These are phyloP conservation scores for Aureobasidium musti DNA, from an alignment of 2,329 filamentous ascomycete genomes.

Conservation along the genomic window DNA sequence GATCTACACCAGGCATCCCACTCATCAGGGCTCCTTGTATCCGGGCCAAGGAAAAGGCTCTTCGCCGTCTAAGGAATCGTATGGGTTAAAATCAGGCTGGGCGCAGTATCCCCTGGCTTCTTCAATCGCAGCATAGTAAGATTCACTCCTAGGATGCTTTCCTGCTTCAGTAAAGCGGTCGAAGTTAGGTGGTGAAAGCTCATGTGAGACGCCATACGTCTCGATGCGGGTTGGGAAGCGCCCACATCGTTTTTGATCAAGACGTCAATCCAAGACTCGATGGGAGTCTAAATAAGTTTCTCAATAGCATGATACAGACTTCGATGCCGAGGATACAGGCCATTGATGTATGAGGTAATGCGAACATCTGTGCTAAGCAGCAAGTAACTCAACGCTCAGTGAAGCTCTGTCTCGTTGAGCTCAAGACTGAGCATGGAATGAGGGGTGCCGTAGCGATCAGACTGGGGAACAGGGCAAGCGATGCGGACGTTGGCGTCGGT, in stretches of 20 bases:
- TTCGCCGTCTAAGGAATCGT: slow-evolving; percentile 17
- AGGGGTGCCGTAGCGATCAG: too few species aligned
- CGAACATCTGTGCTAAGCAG: slow-evolving; percentile 24
- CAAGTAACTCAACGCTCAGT: too few species aligned
- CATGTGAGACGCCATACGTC: slow-evolving; percentile 13
- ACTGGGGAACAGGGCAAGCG: too few species aligned
- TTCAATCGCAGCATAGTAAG: slow-evolving; percentile 22
- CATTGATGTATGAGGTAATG: slow-evolving; percentile 32
- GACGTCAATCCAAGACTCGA: slow-evolving; percentile 30
- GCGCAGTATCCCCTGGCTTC: slow-evolving; percentile 16
- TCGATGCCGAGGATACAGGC: slow-evolving; percentile 18
- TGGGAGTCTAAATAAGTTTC: slow-evolving; percentile 24
- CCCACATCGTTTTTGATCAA: slow-evolving; percentile 18
- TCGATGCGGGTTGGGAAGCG: slow-evolving; percentile 16
- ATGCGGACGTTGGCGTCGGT: too few species aligned
- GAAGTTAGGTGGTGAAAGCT: slow-evolving; percentile 2
- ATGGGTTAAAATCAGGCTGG: slow-evolving; percentile 16
- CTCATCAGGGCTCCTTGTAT: background rate
- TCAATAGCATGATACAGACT: slow-evolving; percentile 29
- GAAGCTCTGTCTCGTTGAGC: too few species aligned
- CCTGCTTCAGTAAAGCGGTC: slow-evolving; percentile 1
- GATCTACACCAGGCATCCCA: slow-evolving; percentile 20
- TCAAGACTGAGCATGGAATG: too few species aligned
- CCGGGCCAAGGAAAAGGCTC: background rate
- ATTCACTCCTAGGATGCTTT: slow-evolving; percentile 1